phyloP scores from a whole-genome alignment of 768 basidiomycete genomes.

The Mrakia blollopis region DNA sequence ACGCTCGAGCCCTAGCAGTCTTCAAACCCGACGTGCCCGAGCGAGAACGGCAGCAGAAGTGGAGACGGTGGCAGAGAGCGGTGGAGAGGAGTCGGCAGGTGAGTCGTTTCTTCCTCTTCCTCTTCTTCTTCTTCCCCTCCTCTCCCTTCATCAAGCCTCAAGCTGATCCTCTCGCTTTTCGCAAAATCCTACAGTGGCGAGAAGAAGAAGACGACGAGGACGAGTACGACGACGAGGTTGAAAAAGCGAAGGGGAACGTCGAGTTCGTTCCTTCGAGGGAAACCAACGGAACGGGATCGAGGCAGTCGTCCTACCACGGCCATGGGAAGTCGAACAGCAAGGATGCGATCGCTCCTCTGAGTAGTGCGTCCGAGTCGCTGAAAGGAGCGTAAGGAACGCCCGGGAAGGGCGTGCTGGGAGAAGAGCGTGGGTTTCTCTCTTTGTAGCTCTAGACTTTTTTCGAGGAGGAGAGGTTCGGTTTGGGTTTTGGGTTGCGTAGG shows the following conservation, averaged over 20 bases:
- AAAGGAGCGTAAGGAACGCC: no score
- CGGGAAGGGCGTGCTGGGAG: no score
- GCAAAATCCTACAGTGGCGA: no score
- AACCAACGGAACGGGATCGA: neutral
- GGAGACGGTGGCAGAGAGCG: constrained; percentile 81
- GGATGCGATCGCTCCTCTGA: neutral
- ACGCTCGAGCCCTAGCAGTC: constrained; percentile 68
- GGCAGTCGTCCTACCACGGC: neutral
- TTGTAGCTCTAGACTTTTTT: no score
- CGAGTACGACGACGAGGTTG: neutral
- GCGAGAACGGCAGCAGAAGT: constrained; percentile 58
- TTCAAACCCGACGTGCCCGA: constrained; percentile 61
- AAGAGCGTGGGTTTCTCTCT: no score
- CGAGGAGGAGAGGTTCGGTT: no score
- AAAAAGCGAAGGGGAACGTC: neutral
- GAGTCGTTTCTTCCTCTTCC: neutral
- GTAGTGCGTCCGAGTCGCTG: no score
- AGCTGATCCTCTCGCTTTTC: neutral
- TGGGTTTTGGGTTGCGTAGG: no score
- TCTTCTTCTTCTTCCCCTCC: neutral
- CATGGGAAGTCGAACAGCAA: neutral
- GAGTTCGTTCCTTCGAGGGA: neutral
- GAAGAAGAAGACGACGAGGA: neutral
- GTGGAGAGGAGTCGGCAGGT: constrained; percentile 72
- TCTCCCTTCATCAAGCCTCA: neutral